Evolutionary conservation across 495 filamentous ascomycete species (phyloP).

Genomic region (Xylaria palmicola): DNA sequence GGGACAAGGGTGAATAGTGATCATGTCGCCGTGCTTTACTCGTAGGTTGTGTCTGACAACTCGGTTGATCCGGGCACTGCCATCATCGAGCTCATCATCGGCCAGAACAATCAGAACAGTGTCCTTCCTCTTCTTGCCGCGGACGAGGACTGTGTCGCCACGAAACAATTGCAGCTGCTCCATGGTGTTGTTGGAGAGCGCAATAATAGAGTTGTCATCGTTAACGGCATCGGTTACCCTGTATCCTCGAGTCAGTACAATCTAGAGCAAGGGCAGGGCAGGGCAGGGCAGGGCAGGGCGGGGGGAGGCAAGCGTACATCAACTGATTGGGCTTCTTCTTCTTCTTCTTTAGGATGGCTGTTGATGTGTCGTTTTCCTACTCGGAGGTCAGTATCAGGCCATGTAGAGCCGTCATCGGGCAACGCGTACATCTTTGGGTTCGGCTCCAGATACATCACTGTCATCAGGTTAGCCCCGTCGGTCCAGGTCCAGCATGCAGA

Average conservation of each 20-base stretch:
- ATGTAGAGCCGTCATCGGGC: constrained; percentile 16
- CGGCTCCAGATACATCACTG: constrained; percentile 87
- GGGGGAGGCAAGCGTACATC: constrained; percentile 61
- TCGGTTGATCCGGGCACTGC: constrained; percentile 93
- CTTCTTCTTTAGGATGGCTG: constrained; percentile 99
- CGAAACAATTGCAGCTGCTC: constrained; percentile 96
- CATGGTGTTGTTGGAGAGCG: constrained; percentile 98
- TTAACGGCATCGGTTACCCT: constrained; percentile 97
- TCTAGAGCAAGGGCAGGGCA: too few relatives aligned
- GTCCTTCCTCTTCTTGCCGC: constrained; percentile 99
- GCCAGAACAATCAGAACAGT: constrained; percentile 96
- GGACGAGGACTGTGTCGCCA: constrained; percentile 94
- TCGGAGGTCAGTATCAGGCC: constrained; percentile 5
- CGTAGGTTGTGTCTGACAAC: constrained; percentile 97
- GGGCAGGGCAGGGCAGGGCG: too few relatives aligned
- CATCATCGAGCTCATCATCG: constrained; percentile 97
- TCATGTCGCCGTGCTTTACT: constrained; percentile 96
- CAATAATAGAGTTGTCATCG: constrained; percentile 99
- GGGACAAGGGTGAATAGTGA: constrained; percentile 98
- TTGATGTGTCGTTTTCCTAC: constrained; percentile 88
- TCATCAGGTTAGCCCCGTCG: constrained; percentile 31
- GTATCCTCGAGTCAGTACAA: constrained; percentile 19
- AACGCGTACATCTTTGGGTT: constrained; percentile 73
- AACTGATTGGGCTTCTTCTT: constrained; percentile 99
- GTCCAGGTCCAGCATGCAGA: background rate